Percentiles rank a stretch among this genome's conserved stretches.
phyloP scores from a whole-genome alignment of 441 rosid genomes.

The Populus hybrid region DNA sequence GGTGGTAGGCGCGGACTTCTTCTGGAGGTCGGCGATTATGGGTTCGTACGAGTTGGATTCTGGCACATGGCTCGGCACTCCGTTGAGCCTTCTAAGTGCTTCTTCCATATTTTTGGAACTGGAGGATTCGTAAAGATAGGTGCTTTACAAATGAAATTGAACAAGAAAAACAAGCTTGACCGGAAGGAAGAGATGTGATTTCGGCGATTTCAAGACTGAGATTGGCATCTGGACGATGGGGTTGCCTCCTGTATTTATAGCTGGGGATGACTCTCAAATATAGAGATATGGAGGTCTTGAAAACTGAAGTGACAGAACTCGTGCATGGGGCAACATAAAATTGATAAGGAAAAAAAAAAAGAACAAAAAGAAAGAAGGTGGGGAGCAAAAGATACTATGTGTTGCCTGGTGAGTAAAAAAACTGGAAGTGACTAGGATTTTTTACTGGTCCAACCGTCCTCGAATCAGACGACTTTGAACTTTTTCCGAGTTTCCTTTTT shows the following conservation, averaged over 20 bases:
- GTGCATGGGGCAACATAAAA: conserved; percentile 12
- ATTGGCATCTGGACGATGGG: conserved; percentile 11
- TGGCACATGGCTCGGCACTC: conserved; percentile 18
- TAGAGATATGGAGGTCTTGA: not conserved
- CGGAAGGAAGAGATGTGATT: not conserved
- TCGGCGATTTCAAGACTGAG: not conserved
- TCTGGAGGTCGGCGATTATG: conserved; percentile 22
- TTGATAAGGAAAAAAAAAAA: not conserved
- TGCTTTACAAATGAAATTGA: not conserved
- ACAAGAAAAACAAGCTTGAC: not conserved
- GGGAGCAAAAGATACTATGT: not conserved
- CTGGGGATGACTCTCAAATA: not conserved
- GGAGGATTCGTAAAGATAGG: not conserved
- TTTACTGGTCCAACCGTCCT: conserved; percentile 16
- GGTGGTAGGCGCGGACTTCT: conserved; percentile 14
- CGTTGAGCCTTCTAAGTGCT: conserved; percentile 50
- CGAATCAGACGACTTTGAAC: not conserved
- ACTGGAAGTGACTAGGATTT: conserved; percentile 13
- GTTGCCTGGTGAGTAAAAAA: too few species aligned
- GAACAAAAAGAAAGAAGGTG: too few species aligned
- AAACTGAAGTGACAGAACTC: conserved; percentile 7
- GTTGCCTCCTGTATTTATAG: conserved; percentile 27
- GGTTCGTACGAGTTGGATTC: conserved; percentile 22
- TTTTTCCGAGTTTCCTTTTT: not conserved
- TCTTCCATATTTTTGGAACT: conserved; percentile 53